Conservation (phyloP, 495 filamentous ascomycete species). For the Endocarpon pusillum region DNA sequence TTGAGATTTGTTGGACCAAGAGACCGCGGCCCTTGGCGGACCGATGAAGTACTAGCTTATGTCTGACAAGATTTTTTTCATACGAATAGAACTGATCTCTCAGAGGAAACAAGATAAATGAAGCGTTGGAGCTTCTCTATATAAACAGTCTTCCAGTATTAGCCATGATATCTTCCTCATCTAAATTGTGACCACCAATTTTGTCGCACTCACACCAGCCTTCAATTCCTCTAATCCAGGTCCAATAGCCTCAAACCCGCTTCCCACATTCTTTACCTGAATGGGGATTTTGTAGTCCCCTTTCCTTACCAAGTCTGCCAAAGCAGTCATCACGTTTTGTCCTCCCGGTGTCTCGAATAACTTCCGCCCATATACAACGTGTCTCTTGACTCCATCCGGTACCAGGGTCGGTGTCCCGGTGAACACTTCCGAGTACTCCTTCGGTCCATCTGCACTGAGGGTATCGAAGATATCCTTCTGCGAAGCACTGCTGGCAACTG, state of each 20-base stretch:
- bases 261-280: conserved; percentile 14
- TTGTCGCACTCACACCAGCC: conserved; percentile 17
- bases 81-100: too few species aligned
- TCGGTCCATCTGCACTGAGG: conserved; percentile 14
- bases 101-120: too few species aligned
- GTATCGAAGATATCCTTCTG: conserved; percentile 10
- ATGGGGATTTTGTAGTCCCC: conserved; percentile 5
- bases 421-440: conserved; percentile 18
- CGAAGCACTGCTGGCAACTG: conserved; percentile 12
- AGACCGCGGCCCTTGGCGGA: too few species aligned
- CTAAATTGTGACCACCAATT: conserved; percentile 19
- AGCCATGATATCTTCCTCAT: conserved; percentile 8
- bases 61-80: too few species aligned
- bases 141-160: too few species aligned
- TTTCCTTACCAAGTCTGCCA: conserved; percentile 11
- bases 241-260: conserved; percentile 15
- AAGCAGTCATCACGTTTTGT: conserved; percentile 3
- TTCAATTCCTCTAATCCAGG: conserved; percentile 15
- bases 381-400: conserved; percentile 12
- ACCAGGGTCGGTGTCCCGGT: conserved; percentile 12
- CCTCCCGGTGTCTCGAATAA: conserved; percentile 10
- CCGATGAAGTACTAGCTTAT: too few species aligned
- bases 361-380: conserved; percentile 11
- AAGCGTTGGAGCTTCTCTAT: too few species aligned
- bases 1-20: too few species aligned